These are phyloP conservation scores for Solanum bulbocastanum DNA, from an alignment of 257 asterid species.

Conservation along the genomic window DNA sequence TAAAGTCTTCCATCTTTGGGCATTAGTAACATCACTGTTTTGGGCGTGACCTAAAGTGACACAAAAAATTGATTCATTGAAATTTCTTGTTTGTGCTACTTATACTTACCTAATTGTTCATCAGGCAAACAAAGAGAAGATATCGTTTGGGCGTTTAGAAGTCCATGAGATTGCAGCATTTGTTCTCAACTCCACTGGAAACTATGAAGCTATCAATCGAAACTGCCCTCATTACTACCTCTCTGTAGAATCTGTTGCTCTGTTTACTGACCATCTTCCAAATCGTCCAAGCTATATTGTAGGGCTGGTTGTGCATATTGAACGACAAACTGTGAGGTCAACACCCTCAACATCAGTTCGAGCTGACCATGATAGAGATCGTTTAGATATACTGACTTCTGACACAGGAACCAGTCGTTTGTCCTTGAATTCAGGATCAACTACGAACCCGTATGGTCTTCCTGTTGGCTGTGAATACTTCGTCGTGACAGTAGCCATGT, in stretches of 20 bases:
- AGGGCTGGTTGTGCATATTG: conserved; percentile 93
- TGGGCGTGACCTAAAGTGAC: not conserved
- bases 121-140: conserved; percentile 92
- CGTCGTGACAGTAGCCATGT: conserved; percentile 82
- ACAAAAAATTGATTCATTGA: not conserved
- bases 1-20: not conserved
- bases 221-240: conserved; percentile 66
- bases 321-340: conserved; percentile 46
- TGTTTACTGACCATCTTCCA: conserved; percentile 69
- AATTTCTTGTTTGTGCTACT: not conserved
- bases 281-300: conserved; percentile 59
- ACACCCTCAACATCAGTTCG: conserved; percentile 25
- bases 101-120: not conserved
- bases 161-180: conserved; percentile 91
- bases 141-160: conserved; percentile 71
- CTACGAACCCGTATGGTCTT: conserved; percentile 40
- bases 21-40: not conserved
- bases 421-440: conserved; percentile 28
- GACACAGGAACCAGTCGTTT: conserved; percentile 36
- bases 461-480: conserved; percentile 84
- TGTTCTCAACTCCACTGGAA: conserved; percentile 63
- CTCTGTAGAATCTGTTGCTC: conserved; percentile 83
- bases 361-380: conserved; percentile 25
- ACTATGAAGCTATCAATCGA: conserved; percentile 83
- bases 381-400: conserved; percentile 24